These are phyloP conservation scores for Chrysophaeum taylorii DNA, from an alignment of 352 stramenopile species.

Conservation along the genomic window DNA sequence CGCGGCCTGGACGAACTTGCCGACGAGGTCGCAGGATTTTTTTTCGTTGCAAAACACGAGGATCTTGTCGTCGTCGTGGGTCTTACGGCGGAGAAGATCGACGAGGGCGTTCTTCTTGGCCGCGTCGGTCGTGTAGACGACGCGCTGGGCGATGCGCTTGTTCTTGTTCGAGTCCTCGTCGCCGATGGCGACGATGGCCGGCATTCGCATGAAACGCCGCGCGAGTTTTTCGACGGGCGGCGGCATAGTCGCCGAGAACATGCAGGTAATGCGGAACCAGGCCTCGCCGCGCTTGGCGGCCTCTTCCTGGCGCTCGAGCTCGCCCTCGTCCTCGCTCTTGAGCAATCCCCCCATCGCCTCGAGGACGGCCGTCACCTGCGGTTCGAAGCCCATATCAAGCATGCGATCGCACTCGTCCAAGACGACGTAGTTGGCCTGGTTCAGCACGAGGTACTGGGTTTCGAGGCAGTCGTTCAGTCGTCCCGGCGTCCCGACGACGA, in stretches of 20 bases:
- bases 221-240: constrained; percentile 90
- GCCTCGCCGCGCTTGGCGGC: constrained; percentile 24
- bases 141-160: constrained; percentile 88
- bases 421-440: constrained; percentile 98
- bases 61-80: constrained; percentile 71
- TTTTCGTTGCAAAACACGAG: constrained; percentile 99
- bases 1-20: constrained; percentile 65
- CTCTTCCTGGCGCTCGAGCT: constrained; percentile 81
- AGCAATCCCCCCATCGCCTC: constrained; percentile 91
- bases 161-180: constrained; percentile 95
- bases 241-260: constrained; percentile 99
- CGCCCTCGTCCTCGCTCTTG: constrained; percentile 88
- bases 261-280: constrained; percentile 62
- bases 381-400: constrained; percentile 91
- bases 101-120: constrained; percentile 82
- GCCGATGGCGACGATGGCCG: constrained; percentile 92
- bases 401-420: constrained; percentile 97
- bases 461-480: constrained; percentile 93
- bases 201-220: constrained; percentile 88
- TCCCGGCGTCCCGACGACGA: constrained; percentile 96
- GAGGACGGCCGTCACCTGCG: constrained; percentile 86
- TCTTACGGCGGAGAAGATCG: constrained; percentile 60
- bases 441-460: constrained; percentile 92
- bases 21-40: constrained; percentile 90
- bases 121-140: constrained; percentile 74